Conservation (phyloP, 352 stramenopile genomes). For the Pythium chondricola region DNA sequence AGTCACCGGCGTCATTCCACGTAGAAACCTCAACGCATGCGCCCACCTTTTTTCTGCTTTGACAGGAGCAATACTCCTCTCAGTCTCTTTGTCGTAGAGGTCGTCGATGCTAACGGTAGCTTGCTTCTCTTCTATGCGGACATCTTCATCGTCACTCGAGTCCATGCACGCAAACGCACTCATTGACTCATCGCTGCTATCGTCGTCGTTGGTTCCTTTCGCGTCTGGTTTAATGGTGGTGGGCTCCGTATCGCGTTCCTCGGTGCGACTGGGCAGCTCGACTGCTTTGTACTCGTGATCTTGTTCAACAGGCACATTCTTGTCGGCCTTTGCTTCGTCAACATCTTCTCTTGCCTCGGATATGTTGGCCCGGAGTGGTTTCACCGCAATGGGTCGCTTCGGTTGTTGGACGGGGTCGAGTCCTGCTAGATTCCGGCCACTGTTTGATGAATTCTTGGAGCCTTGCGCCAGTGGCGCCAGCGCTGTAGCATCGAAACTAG, state of each 20-base stretch:
- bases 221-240: not conserved
- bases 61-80: no score
- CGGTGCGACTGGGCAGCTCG: not conserved
- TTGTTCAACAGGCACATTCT: not conserved
- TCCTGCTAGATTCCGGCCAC: no score
- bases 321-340: not conserved
- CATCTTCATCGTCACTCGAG: conserved; percentile 1
- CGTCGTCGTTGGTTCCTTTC: not conserved
- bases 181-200: conserved; percentile 1
- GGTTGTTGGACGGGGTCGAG: no score
- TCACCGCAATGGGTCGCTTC: no score
- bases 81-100: conserved; percentile 13
- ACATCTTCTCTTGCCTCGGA: not conserved
- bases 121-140: not conserved
- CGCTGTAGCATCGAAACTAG: no score
- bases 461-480: no score
- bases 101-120: not conserved
- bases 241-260: no score
- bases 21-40: no score
- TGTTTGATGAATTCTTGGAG: no score
- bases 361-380: no score
- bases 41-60: no score
- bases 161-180: conserved; percentile 15
- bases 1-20: not conserved
- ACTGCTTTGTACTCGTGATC: not conserved